A percentile compares a stretch with the other conserved stretches of the same genome.
phyloP scores from a whole-genome alignment of 345 rosid species.

The Salix viminalis region DNA sequence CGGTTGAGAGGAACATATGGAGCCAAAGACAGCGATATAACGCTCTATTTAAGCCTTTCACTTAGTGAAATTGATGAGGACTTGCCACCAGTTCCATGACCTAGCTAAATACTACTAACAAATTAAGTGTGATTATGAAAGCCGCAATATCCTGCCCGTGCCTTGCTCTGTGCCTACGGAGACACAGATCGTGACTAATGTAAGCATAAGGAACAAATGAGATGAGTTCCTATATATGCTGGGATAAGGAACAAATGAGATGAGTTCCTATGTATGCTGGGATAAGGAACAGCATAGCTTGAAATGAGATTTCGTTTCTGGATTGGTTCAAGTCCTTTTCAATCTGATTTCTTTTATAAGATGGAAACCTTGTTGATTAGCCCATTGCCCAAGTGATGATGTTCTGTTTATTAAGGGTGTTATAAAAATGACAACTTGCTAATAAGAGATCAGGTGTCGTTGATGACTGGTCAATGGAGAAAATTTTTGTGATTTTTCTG shows the following conservation, averaged over 20 bases:
- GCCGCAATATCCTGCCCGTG: not conserved
- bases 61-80: slow-evolving; percentile 17
- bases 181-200: slow-evolving; percentile 13
- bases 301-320: not conserved
- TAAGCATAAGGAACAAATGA: slow-evolving; percentile 13
- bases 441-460: not conserved
- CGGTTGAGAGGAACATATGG: slow-evolving; percentile 21
- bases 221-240: slow-evolving; percentile 1
- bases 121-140: not conserved
- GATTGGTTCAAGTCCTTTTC: slow-evolving; percentile 17
- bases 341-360: not conserved
- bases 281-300: slow-evolving; percentile 21
- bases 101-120: not conserved
- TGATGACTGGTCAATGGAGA: not conserved
- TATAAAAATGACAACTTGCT: slow-evolving; percentile 16
- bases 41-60: slow-evolving; percentile 6
- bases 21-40: slow-evolving; percentile 20
- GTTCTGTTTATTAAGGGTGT: not conserved
- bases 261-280: slow-evolving; percentile 6
- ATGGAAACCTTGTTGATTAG: not conserved
- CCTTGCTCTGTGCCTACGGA: not conserved
- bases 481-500: not conserved
- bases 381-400: not conserved
- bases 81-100: slow-evolving; percentile 9
- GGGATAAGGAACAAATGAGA: slow-evolving; percentile 12